A percentile compares a stretch with the other conserved stretches of the same genome.
phyloP scores from a whole-genome alignment of 805 yeast species.

The Lipomyces starkeyi region DNA sequence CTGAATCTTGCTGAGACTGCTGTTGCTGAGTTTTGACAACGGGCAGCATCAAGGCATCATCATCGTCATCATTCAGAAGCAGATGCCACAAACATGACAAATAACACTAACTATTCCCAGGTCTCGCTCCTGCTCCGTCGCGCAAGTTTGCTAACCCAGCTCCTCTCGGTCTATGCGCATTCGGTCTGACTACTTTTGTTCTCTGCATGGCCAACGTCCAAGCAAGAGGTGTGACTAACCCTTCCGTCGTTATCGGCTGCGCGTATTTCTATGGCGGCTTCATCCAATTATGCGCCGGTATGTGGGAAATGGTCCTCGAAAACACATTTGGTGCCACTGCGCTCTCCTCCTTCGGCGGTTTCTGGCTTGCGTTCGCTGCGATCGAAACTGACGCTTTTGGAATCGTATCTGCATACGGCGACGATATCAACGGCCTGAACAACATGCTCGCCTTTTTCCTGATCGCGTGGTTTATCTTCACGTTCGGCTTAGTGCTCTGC shows the following conservation, averaged over 20 bases:
- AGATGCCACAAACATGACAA: background rate
- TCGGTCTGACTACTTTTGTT: constrained; percentile 67
- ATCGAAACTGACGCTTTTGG: constrained; percentile 66
- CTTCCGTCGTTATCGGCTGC: constrained; percentile 61
- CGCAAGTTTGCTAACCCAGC: constrained; percentile 71
- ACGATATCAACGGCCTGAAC: constrained; percentile 42
- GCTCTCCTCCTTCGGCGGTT: constrained; percentile 67
- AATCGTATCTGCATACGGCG: constrained; percentile 59
- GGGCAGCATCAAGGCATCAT: background rate
- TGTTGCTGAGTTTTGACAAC: background rate
- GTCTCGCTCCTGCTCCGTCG: constrained; percentile 50
- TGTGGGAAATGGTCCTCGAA: constrained; percentile 68
- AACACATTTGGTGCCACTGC: constrained; percentile 75
- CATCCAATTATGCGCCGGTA: constrained; percentile 65
- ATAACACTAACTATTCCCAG: constrained; percentile 3
- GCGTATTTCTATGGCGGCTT: constrained; percentile 70
- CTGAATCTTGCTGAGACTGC: background rate
- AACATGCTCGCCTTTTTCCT: constrained; percentile 66
- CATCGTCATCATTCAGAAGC: background rate
- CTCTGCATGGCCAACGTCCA: constrained; percentile 60
- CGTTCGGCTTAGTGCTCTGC: constrained; percentile 58
- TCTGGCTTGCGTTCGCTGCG: constrained; percentile 71
- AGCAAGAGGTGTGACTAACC: constrained; percentile 58
- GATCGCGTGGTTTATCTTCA: constrained; percentile 68
- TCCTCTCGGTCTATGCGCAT: constrained; percentile 66